Base-by-base conservation (phyloP, 2,329 filamentous ascomycete species). In the Botrytis sinoallii region DNA sequence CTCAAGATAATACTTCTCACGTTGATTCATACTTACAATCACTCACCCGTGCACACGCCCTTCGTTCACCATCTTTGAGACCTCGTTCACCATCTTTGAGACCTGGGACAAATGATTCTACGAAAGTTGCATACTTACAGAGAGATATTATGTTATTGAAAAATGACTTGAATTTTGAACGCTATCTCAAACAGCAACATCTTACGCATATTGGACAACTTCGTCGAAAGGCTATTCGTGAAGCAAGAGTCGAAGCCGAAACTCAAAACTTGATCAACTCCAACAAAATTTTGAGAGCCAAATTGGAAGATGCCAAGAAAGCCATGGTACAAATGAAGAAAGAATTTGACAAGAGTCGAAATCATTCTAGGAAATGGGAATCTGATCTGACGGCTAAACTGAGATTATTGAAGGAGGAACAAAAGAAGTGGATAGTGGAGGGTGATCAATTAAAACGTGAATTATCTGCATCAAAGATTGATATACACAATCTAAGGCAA, bases 161-260 rank as follows among this genome's bases (percentile, higher is more conserved):
- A 63, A 96, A 95, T 75, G 93, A 96, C 78, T 85, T 96, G 61
- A 93, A 92, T 76, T 96, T 95, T 79, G 93, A 96, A 81, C 87
- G 92, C 40, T 95, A 94, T 81, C 87, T 95, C 78, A 95, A 95
- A 80, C 89, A 94, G 76, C 93, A 96, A 79, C 93, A 95, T 81
- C 88, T 95, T 77, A 88, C 91, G 2, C 92, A 95, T 74, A 95
- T 96, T 79, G 92, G 92, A 1, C 92, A 93, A 79, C 83, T 96
- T 60, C 91, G 93, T 77, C 87, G 92, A 22, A 90, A 90, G 75
- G 91, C 94, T 74, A 89, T 95, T 76, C 89, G 89, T 76, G 92
- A 95, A 81, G 92, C 92, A 12, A 92, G 92, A 2, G 91, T 89
- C 1, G 93, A 95, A 80, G 93, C 93, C 0, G 93, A 96, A 80